Evolutionary conservation across 2,329 filamentous ascomycete species (phyloP), one percentile per base, ranked within the genome.

Genomic region (Aureobasidium musti): DNA sequence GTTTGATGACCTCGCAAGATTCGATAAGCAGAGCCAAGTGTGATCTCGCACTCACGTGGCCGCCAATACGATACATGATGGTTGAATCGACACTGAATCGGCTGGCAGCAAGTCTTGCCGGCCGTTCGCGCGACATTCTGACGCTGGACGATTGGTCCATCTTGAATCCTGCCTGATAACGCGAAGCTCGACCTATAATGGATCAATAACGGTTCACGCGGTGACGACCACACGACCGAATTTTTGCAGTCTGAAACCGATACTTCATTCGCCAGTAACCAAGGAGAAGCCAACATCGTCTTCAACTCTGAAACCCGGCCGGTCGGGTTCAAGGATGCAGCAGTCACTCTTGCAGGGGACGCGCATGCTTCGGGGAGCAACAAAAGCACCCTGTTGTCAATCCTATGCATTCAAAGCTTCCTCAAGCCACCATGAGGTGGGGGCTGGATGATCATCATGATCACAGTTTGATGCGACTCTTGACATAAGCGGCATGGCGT

Each of bases 401-500:
- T 64, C 47, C 45, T 54, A 53, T 64, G 61, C 61, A 64, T 53
- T 37, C 47, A 64, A 39, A 64, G 61, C 61, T 63, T 63, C 43
- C 57, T 49, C 39, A 59, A 59, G 56, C 56, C 57, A 61, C 57
- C 43, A 61, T 49, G 57, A 63, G 37, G 60, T 33, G 33, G 47
- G 33, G 49, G 60, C 61, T 64, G 59, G 47, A 41, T n/a, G 59
- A 63, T 63, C 45, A 52, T 50, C 59, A 53, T 64, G 41, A 61
- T 61, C 41, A 61, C 33, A 61, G 43, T 41, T 47, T 28, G 50
- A 64, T 64, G 61, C 61, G 37, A 35, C 47, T 54, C 19, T 35
- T 43, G 61, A 43, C 61, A 53, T n/a, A 64, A 54, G 61, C 37
- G 61, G 61, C 61, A 64, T 64, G 49, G 61, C 61, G 61, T 64